phyloP scores from a whole-genome alignment of 306 rosid species.

The Cercis canadensis region DNA sequence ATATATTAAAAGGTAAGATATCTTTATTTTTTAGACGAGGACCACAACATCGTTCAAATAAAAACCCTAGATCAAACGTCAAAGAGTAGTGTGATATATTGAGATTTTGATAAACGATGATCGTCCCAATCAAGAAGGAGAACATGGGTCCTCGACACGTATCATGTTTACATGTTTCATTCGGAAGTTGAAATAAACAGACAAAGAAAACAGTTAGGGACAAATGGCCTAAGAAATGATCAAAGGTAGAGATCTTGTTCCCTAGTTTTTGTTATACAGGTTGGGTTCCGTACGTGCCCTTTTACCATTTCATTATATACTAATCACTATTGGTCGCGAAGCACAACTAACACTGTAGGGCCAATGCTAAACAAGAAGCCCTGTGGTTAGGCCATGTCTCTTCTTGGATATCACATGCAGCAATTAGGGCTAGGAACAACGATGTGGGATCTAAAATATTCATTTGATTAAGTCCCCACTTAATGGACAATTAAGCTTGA shows the following conservation, averaged over 20 bases:
- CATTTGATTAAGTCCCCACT: too few species aligned
- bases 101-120: constrained; percentile 19
- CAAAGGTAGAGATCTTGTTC: constrained; percentile 68
- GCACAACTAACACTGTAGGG: constrained; percentile 74
- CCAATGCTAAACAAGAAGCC: constrained; percentile 58
- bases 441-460: constrained; percentile 30
- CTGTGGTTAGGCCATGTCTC: constrained; percentile 52
- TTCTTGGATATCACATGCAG: constrained; percentile 53
- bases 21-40: constrained; percentile 31
- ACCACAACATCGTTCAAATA: constrained; percentile 59
- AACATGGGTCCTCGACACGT: constrained; percentile 70
- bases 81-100: constrained; percentile 13
- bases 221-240: constrained; percentile 61
- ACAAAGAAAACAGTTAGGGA: constrained; percentile 73
- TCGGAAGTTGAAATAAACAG: constrained; percentile 41
- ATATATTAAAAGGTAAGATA: constrained; percentile 3
- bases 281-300: constrained; percentile 53
- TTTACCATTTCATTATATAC: constrained; percentile 35
- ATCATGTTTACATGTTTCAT: constrained; percentile 53
- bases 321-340: constrained; percentile 44
- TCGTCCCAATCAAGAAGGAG: constrained; percentile 47
- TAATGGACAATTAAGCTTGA: constrained; percentile 40
- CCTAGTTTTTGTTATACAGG: constrained; percentile 45
- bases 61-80: constrained; percentile 42
- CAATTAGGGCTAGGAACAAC: constrained; percentile 37